A percentile compares a stretch with the other conserved stretches of the same genome.
These are phyloP conservation scores for Naganishia cerealis DNA, from an alignment of 1,284 basidiomycete genomes.

Conservation along the genomic window DNA sequence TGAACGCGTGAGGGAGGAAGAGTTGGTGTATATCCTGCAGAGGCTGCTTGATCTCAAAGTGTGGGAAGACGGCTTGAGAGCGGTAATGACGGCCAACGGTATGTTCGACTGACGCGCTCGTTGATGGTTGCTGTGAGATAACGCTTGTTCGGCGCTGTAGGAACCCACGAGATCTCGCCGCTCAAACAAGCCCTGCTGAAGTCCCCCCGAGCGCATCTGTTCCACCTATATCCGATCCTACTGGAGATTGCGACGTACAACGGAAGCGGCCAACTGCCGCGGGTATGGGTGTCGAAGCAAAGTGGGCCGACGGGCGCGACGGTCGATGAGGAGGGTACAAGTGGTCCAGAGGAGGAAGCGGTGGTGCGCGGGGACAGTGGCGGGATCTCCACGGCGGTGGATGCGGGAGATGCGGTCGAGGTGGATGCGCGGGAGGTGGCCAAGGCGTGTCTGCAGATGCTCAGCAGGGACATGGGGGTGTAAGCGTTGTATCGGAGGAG, in stretches of 20 bases:
- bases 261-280: constrained; percentile 35
- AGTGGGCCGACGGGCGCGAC: constrained; percentile 27
- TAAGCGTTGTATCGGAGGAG: neutral
- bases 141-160: constrained; percentile 49
- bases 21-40: constrained; percentile 77
- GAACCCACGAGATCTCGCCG: constrained; percentile 57
- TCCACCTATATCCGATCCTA: constrained; percentile 75
- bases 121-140: constrained; percentile 10
- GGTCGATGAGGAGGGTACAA: neutral
- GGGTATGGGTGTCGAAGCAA: constrained; percentile 32
- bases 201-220: constrained; percentile 74
- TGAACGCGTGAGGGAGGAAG: constrained; percentile 77
- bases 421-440: constrained; percentile 68
- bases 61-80: constrained; percentile 72
- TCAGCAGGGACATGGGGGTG: constrained; percentile 62
- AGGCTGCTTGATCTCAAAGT: constrained; percentile 70
- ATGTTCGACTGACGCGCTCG: constrained; percentile 4
- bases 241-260: constrained; percentile 68
- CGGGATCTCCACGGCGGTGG: constrained; percentile 18
- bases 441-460: constrained; percentile 66
- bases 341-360: constrained; percentile 35
- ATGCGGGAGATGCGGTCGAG: constrained; percentile 52
- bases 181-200: constrained; percentile 68
- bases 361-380: constrained; percentile 46
- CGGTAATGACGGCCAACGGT: constrained; percentile 53